Evolutionary conservation across 2,329 filamentous ascomycete genomes (phyloP).

Genomic region (Xylaria sp.): DNA sequence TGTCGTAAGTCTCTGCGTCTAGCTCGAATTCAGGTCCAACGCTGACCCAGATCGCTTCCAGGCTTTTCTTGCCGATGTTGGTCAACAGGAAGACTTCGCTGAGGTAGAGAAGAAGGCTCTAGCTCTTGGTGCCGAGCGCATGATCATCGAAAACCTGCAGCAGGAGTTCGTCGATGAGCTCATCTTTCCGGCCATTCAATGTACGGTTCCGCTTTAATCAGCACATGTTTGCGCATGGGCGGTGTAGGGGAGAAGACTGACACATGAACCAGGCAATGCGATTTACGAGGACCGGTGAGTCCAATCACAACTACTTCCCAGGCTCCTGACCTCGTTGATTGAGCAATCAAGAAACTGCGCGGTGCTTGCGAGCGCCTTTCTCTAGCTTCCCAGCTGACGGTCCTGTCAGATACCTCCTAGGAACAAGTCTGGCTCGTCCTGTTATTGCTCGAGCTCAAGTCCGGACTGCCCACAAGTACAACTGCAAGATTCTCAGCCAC

Average conservation of each 20-base stretch:
- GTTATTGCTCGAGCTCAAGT: background rate
- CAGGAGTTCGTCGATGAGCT: constrained; percentile 83
- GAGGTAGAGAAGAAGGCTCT: constrained; percentile 75
- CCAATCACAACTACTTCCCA: background rate
- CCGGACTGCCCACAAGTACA: constrained; percentile 51
- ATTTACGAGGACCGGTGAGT: constrained; percentile 67
- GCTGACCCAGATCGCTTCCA: background rate
- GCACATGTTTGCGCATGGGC: too few species aligned
- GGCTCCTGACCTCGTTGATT: too few species aligned
- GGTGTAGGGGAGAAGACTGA: background rate
- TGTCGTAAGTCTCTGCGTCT: constrained; percentile 3
- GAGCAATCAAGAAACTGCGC: too few species aligned
- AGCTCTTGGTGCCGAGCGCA: constrained; percentile 74
- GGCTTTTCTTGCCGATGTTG: constrained; percentile 67
- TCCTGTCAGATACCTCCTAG: too few species aligned
- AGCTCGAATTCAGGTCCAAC: too few species aligned
- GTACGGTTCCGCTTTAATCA: constrained; percentile 3
- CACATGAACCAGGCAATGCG: constrained; percentile 52
- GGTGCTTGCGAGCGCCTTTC: too few species aligned
- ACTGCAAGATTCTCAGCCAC: constrained; percentile 54
- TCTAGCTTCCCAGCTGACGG: too few species aligned
- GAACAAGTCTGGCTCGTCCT: too few species aligned
- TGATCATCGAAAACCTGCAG: constrained; percentile 69
- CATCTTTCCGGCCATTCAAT: constrained; percentile 82
- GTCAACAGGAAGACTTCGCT: constrained; percentile 80